Conservation (phyloP, 2,329 filamentous ascomycete species). For the Diplodia sapinea region DNA sequence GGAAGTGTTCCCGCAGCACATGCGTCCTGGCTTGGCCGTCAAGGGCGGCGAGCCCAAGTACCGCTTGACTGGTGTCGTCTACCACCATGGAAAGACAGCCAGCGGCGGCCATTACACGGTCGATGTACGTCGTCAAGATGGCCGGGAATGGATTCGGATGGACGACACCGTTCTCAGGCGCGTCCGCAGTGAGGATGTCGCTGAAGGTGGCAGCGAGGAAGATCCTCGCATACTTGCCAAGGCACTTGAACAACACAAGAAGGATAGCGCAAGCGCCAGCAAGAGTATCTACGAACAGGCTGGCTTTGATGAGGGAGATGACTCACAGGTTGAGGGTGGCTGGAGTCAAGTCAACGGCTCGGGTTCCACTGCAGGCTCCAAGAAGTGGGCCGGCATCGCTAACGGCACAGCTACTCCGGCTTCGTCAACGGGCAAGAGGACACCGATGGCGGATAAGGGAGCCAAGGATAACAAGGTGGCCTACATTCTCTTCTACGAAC, state of each 20-base stretch:
- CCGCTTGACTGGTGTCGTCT: conserved; percentile 85
- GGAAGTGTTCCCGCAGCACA: conserved; percentile 81
- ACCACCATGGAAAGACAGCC: conserved; percentile 96
- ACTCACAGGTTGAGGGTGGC: conserved; percentile 67
- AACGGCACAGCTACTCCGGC: conserved; percentile 67
- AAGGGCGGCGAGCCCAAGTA: conserved; percentile 80
- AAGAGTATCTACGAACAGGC: conserved; percentile 77
- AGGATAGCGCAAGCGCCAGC: conserved; percentile 53
- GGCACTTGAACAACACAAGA: conserved; percentile 70
- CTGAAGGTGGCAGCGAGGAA: conserved; percentile 82
- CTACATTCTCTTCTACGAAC: conserved; percentile 94
- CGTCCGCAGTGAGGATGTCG: conserved; percentile 85
- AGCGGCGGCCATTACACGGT: conserved; percentile 97
- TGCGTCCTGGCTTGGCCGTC: conserved; percentile 67
- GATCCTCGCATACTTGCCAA: conserved; percentile 71
- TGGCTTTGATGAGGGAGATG: conserved; percentile 64
- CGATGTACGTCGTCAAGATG: conserved; percentile 93
- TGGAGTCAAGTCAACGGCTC: conserved; percentile 87
- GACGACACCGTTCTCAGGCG: conserved; percentile 91
- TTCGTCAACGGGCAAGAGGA: conserved; percentile 56
- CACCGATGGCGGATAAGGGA: conserved; percentile 60
- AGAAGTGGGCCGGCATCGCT: conserved; percentile 67
- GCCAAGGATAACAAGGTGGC: conserved; percentile 95
- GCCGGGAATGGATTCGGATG: conserved; percentile 92
- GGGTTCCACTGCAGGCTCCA: conserved; percentile 60